phyloP scores from a whole-genome alignment of 2,329 filamentous ascomycete species.

The Trichoderma asperellum region DNA sequence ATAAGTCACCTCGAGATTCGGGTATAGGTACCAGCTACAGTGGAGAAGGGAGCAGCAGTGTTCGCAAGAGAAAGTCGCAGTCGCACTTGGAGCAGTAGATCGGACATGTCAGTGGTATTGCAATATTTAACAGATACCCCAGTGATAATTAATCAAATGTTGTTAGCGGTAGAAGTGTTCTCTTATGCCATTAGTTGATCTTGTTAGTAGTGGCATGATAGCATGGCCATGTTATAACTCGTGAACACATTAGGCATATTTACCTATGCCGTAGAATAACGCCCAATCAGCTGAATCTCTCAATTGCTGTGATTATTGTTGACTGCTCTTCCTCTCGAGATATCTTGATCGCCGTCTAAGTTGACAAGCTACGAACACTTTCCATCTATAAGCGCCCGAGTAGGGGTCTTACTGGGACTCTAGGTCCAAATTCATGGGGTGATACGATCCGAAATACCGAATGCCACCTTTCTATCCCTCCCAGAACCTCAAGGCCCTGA shows the following conservation, averaged over 20 bases:
- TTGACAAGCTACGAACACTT: neutral
- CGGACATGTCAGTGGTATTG: neutral
- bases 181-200: neutral
- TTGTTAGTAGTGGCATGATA: neutral
- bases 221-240: neutral
- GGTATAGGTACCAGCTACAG: constrained; percentile 60
- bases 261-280: neutral
- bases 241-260: too few species aligned
- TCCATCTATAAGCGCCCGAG: neutral
- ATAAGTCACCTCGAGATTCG: constrained; percentile 45
- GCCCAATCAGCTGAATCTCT: neutral
- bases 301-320: neutral
- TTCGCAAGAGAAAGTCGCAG: constrained; percentile 41
- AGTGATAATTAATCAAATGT: neutral
- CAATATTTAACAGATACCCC: neutral
- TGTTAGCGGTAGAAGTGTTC: neutral
- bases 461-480: neutral
- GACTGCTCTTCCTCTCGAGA: neutral
- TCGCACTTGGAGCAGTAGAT: constrained; percentile 30
- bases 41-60: constrained; percentile 42
- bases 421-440: neutral
- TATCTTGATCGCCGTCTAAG: neutral
- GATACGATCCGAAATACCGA: neutral
- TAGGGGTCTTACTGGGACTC: neutral
- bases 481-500: neutral